Conservation (phyloP, 371 early-diverging fungal genomes). For the Gilbertella persicaria region DNA sequence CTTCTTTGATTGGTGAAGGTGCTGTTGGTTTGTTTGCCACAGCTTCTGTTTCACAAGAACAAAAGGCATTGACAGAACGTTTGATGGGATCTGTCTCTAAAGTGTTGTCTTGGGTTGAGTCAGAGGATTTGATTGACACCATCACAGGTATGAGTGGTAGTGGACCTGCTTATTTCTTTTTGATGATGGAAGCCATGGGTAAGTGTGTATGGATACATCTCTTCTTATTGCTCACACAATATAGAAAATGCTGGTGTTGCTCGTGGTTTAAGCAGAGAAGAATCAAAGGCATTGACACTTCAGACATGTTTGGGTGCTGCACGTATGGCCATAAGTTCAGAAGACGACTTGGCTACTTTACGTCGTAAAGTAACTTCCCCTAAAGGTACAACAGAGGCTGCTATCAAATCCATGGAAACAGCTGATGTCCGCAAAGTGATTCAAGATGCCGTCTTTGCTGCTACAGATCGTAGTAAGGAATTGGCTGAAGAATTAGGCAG, state of each 20-base stretch:
- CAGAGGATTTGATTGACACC: conserved; percentile 78
- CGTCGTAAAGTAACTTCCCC: conserved; percentile 90
- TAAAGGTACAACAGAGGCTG: conserved; percentile 93
- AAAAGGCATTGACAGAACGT: conserved; percentile 65
- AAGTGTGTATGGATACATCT: conserved; percentile 7
- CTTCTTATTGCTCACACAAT: neutral
- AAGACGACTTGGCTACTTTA: conserved; percentile 78
- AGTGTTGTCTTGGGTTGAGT: conserved; percentile 77
- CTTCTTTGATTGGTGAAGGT: conserved; percentile 85
- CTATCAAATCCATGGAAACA: conserved; percentile 74
- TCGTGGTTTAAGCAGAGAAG: conserved; percentile 74
- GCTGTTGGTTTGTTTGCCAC: conserved; percentile 84
- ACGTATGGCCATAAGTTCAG: conserved; percentile 76
- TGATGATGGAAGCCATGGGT: conserved; percentile 86
- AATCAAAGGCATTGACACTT: conserved; percentile 78
- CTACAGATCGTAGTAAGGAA: conserved; percentile 69
- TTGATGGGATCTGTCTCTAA: conserved; percentile 76
- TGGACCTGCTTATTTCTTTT: conserved; percentile 95
- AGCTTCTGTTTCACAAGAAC: conserved; percentile 51
- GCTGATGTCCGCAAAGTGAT: conserved; percentile 61
- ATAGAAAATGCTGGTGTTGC: conserved; percentile 75
- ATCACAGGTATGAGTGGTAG: conserved; percentile 89
- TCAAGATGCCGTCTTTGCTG: conserved; percentile 67
- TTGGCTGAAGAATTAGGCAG: conserved; percentile 70
- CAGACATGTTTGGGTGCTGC: conserved; percentile 93